Evolutionary conservation across 345 rosid species (phyloP).

Genomic region (Hibiscus mutabilis): DNA sequence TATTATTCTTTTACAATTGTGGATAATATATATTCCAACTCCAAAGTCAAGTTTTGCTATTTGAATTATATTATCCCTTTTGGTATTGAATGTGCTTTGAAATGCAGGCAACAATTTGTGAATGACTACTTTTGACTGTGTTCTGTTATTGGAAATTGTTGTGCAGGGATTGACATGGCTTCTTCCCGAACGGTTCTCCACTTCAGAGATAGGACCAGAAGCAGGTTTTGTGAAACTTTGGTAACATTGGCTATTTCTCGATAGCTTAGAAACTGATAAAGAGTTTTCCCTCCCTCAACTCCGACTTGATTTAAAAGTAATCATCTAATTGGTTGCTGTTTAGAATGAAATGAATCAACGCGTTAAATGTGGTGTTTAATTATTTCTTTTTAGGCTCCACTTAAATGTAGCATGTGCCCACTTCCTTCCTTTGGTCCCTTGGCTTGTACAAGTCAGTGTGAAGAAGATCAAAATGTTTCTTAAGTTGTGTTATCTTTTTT

Average conservation of each 20-base stretch:
- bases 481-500: neutral
- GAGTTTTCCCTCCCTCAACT: neutral
- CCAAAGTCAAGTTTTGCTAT: neutral
- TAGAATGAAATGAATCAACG: neutral
- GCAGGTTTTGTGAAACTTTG: slow-evolving; percentile 97
- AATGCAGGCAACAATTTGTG: slow-evolving; percentile 1
- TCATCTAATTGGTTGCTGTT: neutral
- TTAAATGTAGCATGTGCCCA: neutral
- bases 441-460: neutral
- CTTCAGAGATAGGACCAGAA: slow-evolving; percentile 97
- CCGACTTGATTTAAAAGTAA: neutral
- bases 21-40: neutral
- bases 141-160: slow-evolving; percentile 6
- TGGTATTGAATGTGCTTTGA: neutral
- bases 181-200: slow-evolving; percentile 85
- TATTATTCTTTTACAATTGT: neutral
- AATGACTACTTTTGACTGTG: neutral
- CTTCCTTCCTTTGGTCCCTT: neutral
- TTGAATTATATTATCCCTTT: neutral
- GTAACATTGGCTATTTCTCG: slow-evolving; percentile 65
- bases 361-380: neutral
- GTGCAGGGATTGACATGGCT: slow-evolving; percentile 95
- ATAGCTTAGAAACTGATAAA: slow-evolving; percentile 19
- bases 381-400: neutral
- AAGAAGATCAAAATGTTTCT: neutral